Conservation (phyloP, 2,329 filamentous ascomycete genomes). For the Sarocladiaceae sp. region DNA sequence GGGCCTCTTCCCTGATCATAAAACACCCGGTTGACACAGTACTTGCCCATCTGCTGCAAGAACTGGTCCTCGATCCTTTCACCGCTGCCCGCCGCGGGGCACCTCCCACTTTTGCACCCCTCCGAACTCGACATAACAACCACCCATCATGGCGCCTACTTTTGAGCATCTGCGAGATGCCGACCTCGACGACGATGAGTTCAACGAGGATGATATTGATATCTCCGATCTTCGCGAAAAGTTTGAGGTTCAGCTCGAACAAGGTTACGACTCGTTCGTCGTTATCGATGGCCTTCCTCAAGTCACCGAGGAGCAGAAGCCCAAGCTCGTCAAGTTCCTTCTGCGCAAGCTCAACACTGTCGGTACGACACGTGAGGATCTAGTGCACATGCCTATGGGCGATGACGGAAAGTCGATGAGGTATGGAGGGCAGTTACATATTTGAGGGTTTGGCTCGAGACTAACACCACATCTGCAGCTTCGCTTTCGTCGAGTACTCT, state of each 20-base stretch:
- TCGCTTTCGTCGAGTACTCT: slow-evolving; percentile 95
- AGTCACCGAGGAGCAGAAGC: slow-evolving; percentile 83
- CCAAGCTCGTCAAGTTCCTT: slow-evolving; percentile 93
- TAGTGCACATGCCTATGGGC: slow-evolving; percentile 88
- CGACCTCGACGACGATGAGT: slow-evolving; percentile 77
- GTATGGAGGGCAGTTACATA: slow-evolving; percentile 45
- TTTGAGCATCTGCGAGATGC: slow-evolving; percentile 91
- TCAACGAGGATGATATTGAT: slow-evolving; percentile 90
- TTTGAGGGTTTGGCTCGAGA: no score
- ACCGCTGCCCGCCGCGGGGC: slow-evolving; percentile 23
- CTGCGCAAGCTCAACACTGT: slow-evolving; percentile 85
- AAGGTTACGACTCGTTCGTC: slow-evolving; percentile 93
- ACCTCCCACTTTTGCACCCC: slow-evolving; percentile 27
- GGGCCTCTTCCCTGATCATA: no score
- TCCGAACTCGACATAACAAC: slow-evolving; percentile 21
- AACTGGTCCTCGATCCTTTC: not conserved
- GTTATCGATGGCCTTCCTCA: slow-evolving; percentile 90
- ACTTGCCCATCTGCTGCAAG: not conserved
- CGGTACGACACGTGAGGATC: slow-evolving; percentile 78
- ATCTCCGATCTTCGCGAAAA: slow-evolving; percentile 90
- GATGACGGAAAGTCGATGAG: slow-evolving; percentile 80
- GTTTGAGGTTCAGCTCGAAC: slow-evolving; percentile 92
- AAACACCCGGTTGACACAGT: not conserved
- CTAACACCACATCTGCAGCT: slow-evolving; percentile 45
- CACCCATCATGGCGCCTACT: slow-evolving; percentile 72